phyloP scores from a whole-genome alignment of 352 stramenopile species.

The Globisporangium rhizosaccharum region DNA sequence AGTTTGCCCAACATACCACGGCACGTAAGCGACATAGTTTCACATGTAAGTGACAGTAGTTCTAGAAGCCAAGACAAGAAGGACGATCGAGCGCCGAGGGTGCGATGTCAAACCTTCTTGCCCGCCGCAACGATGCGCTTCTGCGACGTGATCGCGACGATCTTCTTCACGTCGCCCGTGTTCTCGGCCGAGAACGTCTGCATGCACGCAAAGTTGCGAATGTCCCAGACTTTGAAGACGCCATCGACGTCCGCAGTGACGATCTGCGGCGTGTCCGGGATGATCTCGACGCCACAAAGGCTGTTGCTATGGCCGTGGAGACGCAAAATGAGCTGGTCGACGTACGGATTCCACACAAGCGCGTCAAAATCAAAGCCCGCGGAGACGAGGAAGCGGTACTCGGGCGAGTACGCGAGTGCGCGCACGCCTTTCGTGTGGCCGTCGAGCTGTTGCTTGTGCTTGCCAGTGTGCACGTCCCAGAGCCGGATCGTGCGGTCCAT shows the following conservation, averaged over 20 bases:
- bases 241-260: slow-evolving; percentile 82
- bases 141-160: slow-evolving; percentile 58
- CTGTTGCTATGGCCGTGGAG: slow-evolving; percentile 85
- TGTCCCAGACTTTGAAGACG: slow-evolving; percentile 88
- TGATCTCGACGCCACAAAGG: slow-evolving; percentile 83
- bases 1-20: background rate
- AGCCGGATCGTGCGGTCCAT: slow-evolving; percentile 88
- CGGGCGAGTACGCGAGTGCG: slow-evolving; percentile 72
- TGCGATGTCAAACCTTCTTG: slow-evolving; percentile 41
- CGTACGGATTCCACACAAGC: slow-evolving; percentile 88
- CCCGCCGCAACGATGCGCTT: slow-evolving; percentile 76
- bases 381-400: slow-evolving; percentile 85
- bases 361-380: slow-evolving; percentile 87
- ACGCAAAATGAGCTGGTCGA: slow-evolving; percentile 82
- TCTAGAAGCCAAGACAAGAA: background rate
- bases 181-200: slow-evolving; percentile 83
- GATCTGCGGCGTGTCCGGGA: slow-evolving; percentile 81
- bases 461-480: slow-evolving; percentile 85
- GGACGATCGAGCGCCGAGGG: background rate
- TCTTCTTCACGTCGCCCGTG: slow-evolving; percentile 65
- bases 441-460: slow-evolving; percentile 81
- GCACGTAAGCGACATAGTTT: background rate
- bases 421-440: slow-evolving; percentile 81
- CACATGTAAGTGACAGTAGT: background rate
- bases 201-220: slow-evolving; percentile 87